Conservation (phyloP, 345 rosid genomes). For the Hibiscus trionum region DNA sequence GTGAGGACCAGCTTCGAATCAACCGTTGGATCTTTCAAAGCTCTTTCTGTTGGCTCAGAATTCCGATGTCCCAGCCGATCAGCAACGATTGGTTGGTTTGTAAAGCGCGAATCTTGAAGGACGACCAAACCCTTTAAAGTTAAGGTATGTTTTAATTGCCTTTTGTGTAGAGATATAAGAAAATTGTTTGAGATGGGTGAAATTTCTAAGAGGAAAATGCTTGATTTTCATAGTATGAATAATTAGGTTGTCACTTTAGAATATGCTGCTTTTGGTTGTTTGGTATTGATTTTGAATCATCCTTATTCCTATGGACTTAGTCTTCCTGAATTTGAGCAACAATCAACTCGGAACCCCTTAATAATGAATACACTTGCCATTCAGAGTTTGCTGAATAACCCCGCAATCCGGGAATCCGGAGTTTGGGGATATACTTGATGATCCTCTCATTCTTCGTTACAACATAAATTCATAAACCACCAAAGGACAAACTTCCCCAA, state of each 20-base stretch:
- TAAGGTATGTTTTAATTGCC: conserved; percentile 35
- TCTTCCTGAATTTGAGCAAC: conserved; percentile 78
- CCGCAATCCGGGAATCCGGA: conserved; percentile 94
- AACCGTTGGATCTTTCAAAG: background rate
- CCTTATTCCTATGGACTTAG: conserved; percentile 66
- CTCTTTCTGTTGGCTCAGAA: background rate
- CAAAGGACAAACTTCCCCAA: conserved; percentile 53
- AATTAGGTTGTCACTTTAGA: background rate
- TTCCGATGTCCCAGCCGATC: background rate
- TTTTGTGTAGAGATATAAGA: background rate
- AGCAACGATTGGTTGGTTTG: conserved; percentile 71
- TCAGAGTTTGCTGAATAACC: conserved; percentile 77
- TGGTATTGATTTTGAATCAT: background rate
- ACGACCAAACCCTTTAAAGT: conserved; percentile 58
- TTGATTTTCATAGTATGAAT: background rate
- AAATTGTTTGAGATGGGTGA: background rate
- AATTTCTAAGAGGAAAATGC: background rate
- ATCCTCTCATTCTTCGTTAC: conserved; percentile 66
- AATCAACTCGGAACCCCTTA: conserved; percentile 70
- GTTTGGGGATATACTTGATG: conserved; percentile 77
- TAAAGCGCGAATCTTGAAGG: conserved; percentile 79
- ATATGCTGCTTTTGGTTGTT: background rate
- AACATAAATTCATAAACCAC: conserved; percentile 33
- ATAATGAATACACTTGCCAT: conserved; percentile 76
- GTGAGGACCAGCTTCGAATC: background rate